Evolutionary conservation across 1,284 basidiomycete genomes (phyloP), one percentile per base, ranked within the genome.

Genomic region (Volvariella surrecta): DNA sequence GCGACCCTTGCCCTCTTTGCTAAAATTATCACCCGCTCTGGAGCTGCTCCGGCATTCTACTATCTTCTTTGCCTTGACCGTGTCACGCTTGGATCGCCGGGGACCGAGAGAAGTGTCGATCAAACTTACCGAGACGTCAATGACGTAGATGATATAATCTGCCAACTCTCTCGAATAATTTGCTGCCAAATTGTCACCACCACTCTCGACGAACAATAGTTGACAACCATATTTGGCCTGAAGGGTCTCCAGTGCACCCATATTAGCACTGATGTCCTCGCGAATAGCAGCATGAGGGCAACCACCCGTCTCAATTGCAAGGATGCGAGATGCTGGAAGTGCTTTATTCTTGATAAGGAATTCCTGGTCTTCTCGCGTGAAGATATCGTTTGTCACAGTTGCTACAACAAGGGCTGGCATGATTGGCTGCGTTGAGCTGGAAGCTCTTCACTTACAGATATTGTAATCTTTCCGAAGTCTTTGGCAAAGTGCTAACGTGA

Each of bases 131-230:
- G 85, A 76, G 50, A 88, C 84, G 57, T 88, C 84, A 48, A 92
- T 90, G 32, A 94, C 91, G 62, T 94, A 93, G 59, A 96, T 90
- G 60, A 98, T 97, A 60, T 94, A 98, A 62, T 99, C 95, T 8
- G 96, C 94, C 38, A 99, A 67, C 62, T 99, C 95, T 46, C 94
- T 74, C 37, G 89, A 93, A 63, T 97, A 98, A 63, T 96, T 96
- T 3, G 95, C 95, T 44, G 83, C 93, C 7, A 98, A 72, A 60
- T 98, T 98, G 62, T 98, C 95, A 11, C 94, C 95, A 31, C 95
- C 95, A 50, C 84, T 89, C 64, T 98, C 95, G 9, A 98, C 93
- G 50, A 98, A 86, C 42, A 95, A 73, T 47, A 95, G 54, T 58
- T 94, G 87, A 49, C 86, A 89, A 20, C 68, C 76, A 58, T 76